Evolutionary conservation across 78 protist species (phyloP).

Genomic region (Guillardia theta): DNA sequence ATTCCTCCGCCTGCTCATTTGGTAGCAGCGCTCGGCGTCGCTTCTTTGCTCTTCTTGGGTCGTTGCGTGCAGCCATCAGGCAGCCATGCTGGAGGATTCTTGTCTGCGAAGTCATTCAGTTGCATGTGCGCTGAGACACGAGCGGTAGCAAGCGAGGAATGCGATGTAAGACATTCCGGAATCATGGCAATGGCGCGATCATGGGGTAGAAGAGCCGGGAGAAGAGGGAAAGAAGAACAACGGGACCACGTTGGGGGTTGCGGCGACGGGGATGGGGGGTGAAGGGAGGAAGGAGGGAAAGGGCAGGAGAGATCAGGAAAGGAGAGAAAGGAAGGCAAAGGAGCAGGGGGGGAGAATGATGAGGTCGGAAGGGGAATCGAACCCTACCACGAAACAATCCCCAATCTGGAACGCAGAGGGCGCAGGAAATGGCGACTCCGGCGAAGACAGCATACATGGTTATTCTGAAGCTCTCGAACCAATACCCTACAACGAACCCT

Average conservation of each 20-base stretch:
- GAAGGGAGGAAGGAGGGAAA: neutral
- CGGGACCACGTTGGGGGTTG: too few relatives aligned
- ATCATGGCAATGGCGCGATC: too few relatives aligned
- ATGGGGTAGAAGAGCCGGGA: too few relatives aligned
- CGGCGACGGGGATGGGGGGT: neutral
- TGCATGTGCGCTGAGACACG: too few relatives aligned
- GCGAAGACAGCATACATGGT: neutral
- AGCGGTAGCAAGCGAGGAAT: too few relatives aligned
- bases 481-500: neutral
- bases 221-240: too few relatives aligned
- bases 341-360: neutral
- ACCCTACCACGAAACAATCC: neutral
- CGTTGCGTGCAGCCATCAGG: neutral
- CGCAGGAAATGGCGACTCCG: neutral
- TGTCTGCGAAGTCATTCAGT: too few relatives aligned
- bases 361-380: too few relatives aligned
- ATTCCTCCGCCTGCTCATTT: too few relatives aligned
- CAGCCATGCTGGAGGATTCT: neutral
- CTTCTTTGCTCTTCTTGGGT: neutral
- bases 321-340: neutral
- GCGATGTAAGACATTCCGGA: too few relatives aligned
- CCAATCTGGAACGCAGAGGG: neutral
- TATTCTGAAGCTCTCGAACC: neutral
- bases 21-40: too few relatives aligned
- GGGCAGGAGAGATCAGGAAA: neutral